A percentile compares a stretch with the other conserved stretches of the same genome.
phyloP scores from a whole-genome alignment of 257 asterid species.

The Jaltomata sinuosa region DNA sequence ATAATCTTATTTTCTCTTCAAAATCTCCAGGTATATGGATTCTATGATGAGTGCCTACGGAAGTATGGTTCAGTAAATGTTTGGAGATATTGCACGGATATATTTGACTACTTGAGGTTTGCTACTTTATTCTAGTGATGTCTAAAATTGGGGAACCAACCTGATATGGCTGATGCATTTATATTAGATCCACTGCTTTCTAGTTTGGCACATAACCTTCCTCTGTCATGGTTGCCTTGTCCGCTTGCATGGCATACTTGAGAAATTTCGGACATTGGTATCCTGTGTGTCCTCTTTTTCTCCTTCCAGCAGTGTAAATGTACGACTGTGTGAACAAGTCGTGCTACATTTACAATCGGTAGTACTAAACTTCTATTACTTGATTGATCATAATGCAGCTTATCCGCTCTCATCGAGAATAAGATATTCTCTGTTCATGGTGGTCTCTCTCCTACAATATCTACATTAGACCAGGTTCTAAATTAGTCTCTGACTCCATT shows the following conservation, averaged over 20 bases:
- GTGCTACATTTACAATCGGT: background rate
- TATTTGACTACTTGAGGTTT: conserved; percentile 91
- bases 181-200: background rate
- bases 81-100: conserved; percentile 99
- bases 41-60: conserved; percentile 97
- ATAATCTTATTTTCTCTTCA: background rate
- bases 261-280: background rate
- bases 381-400: conserved; percentile 37
- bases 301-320: background rate
- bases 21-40: conserved; percentile 78
- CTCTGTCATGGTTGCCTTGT: background rate
- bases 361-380: conserved; percentile 4
- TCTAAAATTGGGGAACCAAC: background rate
- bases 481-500: background rate
- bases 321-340: background rate
- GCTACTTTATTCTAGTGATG: conserved; percentile 6
- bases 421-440: conserved; percentile 94
- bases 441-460: conserved; percentile 87
- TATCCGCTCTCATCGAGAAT: conserved; percentile 93
- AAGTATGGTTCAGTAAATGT: conserved; percentile 90
- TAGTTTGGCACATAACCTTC: background rate
- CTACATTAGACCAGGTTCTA: conserved; percentile 86
- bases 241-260: background rate
- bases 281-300: background rate
- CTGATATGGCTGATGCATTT: background rate